Conservation (phyloP, 257 asterid species). For the Primulina huaijiensis region DNA sequence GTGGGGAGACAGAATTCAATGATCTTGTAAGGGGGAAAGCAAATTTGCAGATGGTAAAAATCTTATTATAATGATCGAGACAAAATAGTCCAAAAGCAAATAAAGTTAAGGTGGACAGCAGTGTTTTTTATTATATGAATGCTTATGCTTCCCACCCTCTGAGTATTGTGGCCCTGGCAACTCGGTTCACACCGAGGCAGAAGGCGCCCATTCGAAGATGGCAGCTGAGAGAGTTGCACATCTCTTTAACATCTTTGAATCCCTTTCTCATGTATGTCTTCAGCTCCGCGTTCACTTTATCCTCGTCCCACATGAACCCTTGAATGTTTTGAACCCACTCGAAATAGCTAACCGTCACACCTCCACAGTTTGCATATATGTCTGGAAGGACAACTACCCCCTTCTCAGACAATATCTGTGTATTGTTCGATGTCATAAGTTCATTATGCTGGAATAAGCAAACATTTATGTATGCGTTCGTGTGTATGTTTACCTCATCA, state of each 20-base stretch:
- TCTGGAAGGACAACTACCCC: conserved; percentile 83
- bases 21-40: not conserved
- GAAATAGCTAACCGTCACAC: conserved; percentile 79
- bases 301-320: conserved; percentile 98
- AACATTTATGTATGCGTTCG: not conserved
- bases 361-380: conserved; percentile 78
- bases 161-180: conserved; percentile 79
- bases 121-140: not conserved
- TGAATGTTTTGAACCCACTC: conserved; percentile 99
- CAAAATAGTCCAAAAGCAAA: not conserved
- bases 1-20: not conserved
- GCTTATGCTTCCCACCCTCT: conserved; percentile 92
- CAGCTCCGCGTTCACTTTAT: conserved; percentile 75
- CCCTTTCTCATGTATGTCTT: conserved; percentile 77
- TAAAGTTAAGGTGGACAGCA: not conserved
- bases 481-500: conserved; percentile 57
- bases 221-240: conserved; percentile 76
- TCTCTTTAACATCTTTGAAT: conserved; percentile 63
- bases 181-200: conserved; percentile 84
- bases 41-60: not conserved
- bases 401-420: conserved; percentile 67
- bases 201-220: conserved; percentile 93
- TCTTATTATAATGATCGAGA: not conserved
- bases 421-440: not conserved
- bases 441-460: not conserved